Evolutionary conservation across 441 rosid genomes (phyloP), one percentile per base, ranked within the genome.

Genomic region (Erodium trifolium): DNA sequence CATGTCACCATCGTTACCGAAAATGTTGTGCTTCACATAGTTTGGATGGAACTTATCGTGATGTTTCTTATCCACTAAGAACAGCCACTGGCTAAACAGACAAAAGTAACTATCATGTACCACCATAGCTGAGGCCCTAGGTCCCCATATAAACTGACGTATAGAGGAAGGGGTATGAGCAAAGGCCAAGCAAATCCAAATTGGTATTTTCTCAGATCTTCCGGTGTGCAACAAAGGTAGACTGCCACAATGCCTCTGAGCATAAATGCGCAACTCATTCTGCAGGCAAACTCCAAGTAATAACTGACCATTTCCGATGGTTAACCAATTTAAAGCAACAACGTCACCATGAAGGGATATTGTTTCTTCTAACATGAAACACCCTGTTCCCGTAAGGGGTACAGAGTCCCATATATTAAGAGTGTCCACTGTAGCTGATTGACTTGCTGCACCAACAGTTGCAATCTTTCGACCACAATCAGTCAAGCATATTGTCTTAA

Each of bases 171-270:
- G 76, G 69, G 85, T 78, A 72, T 57, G 82, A 70, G 85, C 75
- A 78, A 84, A 82, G 65, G 92, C 96, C 67, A 94, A 82, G 84
- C 94, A 87, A 67, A 78, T 77, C 99, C 99, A 94, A 75, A 74
- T 70, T 34, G 73, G 80, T 68, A 68, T 57, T 67, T 77, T 75
- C 72, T 68, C 72, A 74, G 89, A 65, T 69, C 63, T 77, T 71
- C 78, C 79, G 69, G 82, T 69, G 70, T 78, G 76, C 17, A 75
- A 55, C 41, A 78, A 78, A 71, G 77, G 78, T 68, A 74, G 85
- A 77, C 79, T 76, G 68, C 81, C 80, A 71, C 76, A 78, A 70
- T 72, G 80, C 78, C 78, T 87, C 70, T 86, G 89, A 75, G 86
- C 86, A 82, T 91, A 91, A 43, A 94, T 55, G 76, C 65, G 88